Evolutionary conservation across 2,329 filamentous ascomycete species (phyloP).

Genomic region (Fusarium sp.): DNA sequence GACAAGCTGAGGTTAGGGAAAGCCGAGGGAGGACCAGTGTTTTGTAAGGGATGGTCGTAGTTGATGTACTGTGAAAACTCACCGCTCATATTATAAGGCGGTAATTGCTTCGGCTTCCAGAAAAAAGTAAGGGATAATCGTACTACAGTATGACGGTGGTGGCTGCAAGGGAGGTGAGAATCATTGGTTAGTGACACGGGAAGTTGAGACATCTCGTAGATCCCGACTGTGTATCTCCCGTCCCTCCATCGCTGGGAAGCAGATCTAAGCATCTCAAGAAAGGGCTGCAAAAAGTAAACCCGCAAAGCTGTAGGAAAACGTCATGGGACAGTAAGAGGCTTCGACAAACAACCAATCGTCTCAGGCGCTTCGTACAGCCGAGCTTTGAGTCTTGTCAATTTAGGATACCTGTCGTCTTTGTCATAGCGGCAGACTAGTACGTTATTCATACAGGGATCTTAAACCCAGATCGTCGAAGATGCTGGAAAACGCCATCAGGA

Average conservation of each 20-base stretch:
- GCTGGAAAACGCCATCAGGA: fast-evolving
- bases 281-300: fast-evolving
- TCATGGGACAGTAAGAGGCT: neutral
- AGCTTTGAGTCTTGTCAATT: neutral
- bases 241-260: neutral
- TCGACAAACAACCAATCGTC: fast-evolving
- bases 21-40: fast-evolving
- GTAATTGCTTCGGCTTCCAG: neutral
- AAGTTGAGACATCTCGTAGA: neutral
- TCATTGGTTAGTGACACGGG: neutral
- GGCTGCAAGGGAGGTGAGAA: neutral
- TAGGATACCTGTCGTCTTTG: neutral
- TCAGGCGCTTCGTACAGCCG: fast-evolving
- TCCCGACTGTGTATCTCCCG: neutral
- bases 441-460: neutral
- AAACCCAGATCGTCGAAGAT: neutral
- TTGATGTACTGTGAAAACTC: neutral
- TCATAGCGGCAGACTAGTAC: neutral
- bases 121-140: fast-evolving
- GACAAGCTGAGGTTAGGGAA: neutral
- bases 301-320: too few relatives aligned
- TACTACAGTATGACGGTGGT: neutral
- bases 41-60: fast-evolving
- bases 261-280: too few relatives aligned
- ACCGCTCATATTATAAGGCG: neutral